phyloP scores from a whole-genome alignment of 75 land plant species.

The Picea glauca region DNA sequence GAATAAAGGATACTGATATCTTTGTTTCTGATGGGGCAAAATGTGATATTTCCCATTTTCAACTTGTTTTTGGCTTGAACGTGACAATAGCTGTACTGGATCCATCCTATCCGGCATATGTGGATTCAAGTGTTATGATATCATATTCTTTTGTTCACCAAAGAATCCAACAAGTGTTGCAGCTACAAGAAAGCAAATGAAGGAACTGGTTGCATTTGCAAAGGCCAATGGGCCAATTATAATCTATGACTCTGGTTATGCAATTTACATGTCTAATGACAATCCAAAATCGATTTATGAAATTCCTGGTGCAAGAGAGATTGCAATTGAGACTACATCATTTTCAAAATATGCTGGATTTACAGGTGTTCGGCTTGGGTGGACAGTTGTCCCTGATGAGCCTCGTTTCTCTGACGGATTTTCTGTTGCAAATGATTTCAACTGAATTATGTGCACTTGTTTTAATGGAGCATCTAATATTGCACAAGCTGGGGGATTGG shows the following conservation, averaged over 20 bases:
- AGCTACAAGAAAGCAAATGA: conserved; percentile 34
- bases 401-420: conserved; percentile 83
- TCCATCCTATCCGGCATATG: conserved; percentile 22
- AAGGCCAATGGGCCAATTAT: conserved; percentile 46
- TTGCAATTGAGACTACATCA: conserved; percentile 83
- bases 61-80: background rate
- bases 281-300: conserved; percentile 41
- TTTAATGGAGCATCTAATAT: conserved; percentile 95
- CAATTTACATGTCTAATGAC: conserved; percentile 44
- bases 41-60: conserved; percentile 86
- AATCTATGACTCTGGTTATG: conserved; percentile 44
- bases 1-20: conserved; percentile 72
- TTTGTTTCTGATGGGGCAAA: conserved; percentile 97
- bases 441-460: conserved; percentile 84
- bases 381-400: conserved; percentile 88
- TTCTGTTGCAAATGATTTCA: conserved; percentile 85
- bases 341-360: conserved; percentile 97
- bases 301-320: conserved; percentile 51
- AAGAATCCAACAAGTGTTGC: conserved; percentile 48
- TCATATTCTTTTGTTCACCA: conserved; percentile 50
- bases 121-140: conserved; percentile 49
- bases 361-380: conserved; percentile 92
- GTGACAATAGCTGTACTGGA: too few relatives aligned
- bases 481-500: conserved; percentile 92
- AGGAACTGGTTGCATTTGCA: conserved; percentile 41